phyloP scores from a whole-genome alignment of 768 basidiomycete species.

The Boletus edulis region DNA sequence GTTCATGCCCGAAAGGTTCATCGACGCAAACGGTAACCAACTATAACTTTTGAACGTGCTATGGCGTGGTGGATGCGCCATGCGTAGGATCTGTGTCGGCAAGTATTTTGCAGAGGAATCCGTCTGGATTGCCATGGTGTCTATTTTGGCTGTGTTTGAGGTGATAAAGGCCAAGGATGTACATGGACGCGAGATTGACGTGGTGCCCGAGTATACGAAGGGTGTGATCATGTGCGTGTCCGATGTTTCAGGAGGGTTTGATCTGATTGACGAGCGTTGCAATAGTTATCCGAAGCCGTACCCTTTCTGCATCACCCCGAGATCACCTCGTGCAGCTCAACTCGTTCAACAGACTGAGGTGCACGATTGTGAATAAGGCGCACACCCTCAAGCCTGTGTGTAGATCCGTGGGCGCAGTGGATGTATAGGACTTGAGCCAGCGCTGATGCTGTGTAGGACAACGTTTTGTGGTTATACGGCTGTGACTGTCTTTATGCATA shows the following conservation, averaged over 20 bases:
- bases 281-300: constrained; percentile 17
- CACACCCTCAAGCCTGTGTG: no score
- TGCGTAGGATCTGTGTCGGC: constrained; percentile 37
- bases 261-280: neutral
- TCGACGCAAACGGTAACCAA: constrained; percentile 19
- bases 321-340: constrained; percentile 7
- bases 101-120: constrained; percentile 41
- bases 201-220: constrained; percentile 19
- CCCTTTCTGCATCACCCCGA: constrained; percentile 19
- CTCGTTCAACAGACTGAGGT: constrained; percentile 11
- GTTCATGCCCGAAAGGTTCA: constrained; percentile 38
- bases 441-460: no score
- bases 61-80: no score
- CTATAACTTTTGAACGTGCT: no score
- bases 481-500: no score
- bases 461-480: no score
- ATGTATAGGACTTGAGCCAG: no score
- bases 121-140: constrained; percentile 34
- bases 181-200: constrained; percentile 19
- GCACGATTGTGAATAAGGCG: no score
- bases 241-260: neutral
- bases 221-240: constrained; percentile 26
- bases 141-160: constrained; percentile 35
- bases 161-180: constrained; percentile 31
- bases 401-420: no score